Evolutionary conservation across 371 early-diverging fungal genomes (phyloP), one percentile per base, ranked within the genome.

Genomic region (Lichtheimia ornata): DNA sequence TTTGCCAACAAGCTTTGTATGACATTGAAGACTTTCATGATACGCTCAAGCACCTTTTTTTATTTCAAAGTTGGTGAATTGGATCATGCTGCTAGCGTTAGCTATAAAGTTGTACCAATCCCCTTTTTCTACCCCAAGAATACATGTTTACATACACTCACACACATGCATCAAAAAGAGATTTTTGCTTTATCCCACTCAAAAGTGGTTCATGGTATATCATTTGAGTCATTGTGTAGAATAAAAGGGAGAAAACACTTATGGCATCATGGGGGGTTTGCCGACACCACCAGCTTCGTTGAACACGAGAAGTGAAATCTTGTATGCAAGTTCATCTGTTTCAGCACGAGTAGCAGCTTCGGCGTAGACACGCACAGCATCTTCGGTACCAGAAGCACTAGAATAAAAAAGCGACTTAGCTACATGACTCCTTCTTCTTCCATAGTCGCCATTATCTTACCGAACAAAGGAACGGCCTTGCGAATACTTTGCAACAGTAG

Each of bases 301-400:
- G 76, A 91, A 96, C 44, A 98, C 95, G 27, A 95, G 75, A 15
- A 93, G 88, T 11, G 87, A 87, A 49, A 95, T 89, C 54, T 87
- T 84, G 70, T 83, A 87, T 14, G 92, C 91, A 58, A 94, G 81
- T 66, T 91, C 88, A 53, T 93, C 93, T 44, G 89, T 89, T 69
- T 91, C 93, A 6, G 88, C 73, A 50, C 88, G 87, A 3, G 96
- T 95, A 25, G 92, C 93, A 12, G 98, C 99, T 79, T 99, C 99
- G 41, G 98, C 97, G 78, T 97, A 99, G 17, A 99, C 94, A 56
- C 99, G 89, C 28, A 99, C 98, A 25, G 98, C 91, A 78, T 99
- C 99, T 78, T 99, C 99, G 18, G 99, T 99, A 25, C 99, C 99
- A n/a, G 97, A 97, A 35, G 99, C 99, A 64, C 97, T 86, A 59